Percentiles rank a stretch among this genome's conserved stretches.
Conservation (phyloP, 2,329 filamentous ascomycete species). For the Botryotinia calthae region DNA sequence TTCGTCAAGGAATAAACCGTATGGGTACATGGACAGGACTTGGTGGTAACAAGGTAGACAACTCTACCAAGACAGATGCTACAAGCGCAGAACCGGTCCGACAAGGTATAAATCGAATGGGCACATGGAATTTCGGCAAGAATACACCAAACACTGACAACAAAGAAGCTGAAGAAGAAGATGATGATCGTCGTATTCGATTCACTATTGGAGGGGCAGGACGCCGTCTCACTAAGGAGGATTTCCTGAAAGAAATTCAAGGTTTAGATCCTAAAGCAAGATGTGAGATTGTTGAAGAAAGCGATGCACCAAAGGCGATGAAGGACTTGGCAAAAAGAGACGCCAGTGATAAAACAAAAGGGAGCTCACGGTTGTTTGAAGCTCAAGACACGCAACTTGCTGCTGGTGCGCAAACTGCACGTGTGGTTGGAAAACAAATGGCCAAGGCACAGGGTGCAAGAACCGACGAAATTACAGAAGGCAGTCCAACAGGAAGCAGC, state of each 20-base stretch:
- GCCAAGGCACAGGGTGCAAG: constrained; percentile 24
- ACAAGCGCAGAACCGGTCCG: constrained; percentile 22
- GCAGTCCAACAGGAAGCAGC: background rate
- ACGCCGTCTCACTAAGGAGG: constrained; percentile 73
- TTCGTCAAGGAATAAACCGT: constrained; percentile 32
- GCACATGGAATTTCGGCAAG: constrained; percentile 35
- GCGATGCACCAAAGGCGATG: constrained; percentile 34
- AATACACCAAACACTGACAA: constrained; percentile 20
- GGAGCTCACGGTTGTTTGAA: constrained; percentile 30
- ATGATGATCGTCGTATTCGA: constrained; percentile 69
- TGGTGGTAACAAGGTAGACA: constrained; percentile 21
- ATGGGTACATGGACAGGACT: constrained; percentile 36
- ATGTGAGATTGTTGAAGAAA: constrained; percentile 33
- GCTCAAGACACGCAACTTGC: constrained; percentile 41
- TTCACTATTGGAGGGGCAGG: constrained; percentile 76
- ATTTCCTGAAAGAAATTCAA: constrained; percentile 73
- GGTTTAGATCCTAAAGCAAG: constrained; percentile 65
- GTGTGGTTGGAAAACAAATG: constrained; percentile 28
- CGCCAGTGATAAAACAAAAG: constrained; percentile 30
- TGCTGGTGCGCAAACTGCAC: constrained; percentile 22
- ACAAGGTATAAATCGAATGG: constrained; percentile 33
- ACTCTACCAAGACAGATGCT: constrained; percentile 8
- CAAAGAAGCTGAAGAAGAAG: constrained; percentile 48
- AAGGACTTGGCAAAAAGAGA: constrained; percentile 37
- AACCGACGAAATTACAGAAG: constrained; percentile 10